Conservation (phyloP, 2,329 filamentous ascomycete species). For the Pochonia chlamydosporia region DNA sequence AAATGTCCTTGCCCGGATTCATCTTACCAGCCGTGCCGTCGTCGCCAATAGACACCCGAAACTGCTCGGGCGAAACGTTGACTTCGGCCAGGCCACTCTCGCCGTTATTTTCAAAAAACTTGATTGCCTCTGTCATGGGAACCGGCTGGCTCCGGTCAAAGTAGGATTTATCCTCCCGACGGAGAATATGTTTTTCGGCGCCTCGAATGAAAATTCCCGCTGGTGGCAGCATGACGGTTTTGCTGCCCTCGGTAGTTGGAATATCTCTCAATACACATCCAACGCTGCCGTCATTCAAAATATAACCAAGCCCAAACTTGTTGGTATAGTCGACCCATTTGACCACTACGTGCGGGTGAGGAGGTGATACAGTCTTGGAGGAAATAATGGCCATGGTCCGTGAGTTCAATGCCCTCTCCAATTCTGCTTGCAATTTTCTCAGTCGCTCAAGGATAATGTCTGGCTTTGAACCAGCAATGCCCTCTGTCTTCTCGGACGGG, state of each 20-base stretch:
- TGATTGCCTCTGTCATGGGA: slow-evolving; percentile 57
- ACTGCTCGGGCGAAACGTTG: slow-evolving; percentile 59
- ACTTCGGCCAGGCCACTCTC: slow-evolving; percentile 57
- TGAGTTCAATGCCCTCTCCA: slow-evolving; percentile 58
- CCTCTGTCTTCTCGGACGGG: slow-evolving; percentile 44
- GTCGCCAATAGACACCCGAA: slow-evolving; percentile 48
- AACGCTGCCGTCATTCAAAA: slow-evolving; percentile 74
- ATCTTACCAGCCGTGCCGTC: slow-evolving; percentile 58
- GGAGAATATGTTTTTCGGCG: slow-evolving; percentile 64
- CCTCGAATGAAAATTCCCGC: slow-evolving; percentile 67
- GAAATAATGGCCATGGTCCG: slow-evolving; percentile 56
- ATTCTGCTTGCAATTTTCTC: slow-evolving; percentile 50
- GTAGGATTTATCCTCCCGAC: slow-evolving; percentile 51
- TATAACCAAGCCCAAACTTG: slow-evolving; percentile 79
- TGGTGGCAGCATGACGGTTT: slow-evolving; percentile 53
- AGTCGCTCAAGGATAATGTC: slow-evolving; percentile 53
- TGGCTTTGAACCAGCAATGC: slow-evolving; percentile 48
- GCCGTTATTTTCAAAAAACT: slow-evolving; percentile 69
- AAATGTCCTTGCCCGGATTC: slow-evolving; percentile 56
- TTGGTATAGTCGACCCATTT: slow-evolving; percentile 90
- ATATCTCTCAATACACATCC: slow-evolving; percentile 62
- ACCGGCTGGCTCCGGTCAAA: slow-evolving; percentile 54
- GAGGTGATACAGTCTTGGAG: slow-evolving; percentile 44
- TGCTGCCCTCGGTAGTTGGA: slow-evolving; percentile 43
- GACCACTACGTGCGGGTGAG: slow-evolving; percentile 59